Base-by-base conservation (phyloP, 2,329 filamentous ascomycete genomes). In the Neofusicoccum sp. region DNA sequence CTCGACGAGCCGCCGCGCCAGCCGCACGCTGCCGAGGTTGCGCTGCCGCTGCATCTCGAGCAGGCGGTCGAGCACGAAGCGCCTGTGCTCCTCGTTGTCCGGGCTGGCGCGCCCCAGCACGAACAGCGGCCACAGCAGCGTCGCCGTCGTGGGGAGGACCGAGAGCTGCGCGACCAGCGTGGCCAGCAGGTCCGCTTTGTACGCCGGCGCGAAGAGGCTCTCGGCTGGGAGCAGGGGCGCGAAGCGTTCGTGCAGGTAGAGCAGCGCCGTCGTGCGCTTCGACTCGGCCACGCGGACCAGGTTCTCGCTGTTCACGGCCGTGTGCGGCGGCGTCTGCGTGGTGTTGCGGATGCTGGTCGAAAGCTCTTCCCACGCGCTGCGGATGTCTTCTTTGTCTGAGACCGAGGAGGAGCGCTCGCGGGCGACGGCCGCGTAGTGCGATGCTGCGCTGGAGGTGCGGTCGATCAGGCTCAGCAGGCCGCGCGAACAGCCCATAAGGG, bases 401-500 rank as follows among this genome's bases (percentile, higher is more conserved):
- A 0, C 2, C 6, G 56, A 39, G 22, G 39, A 9, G 64, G 54
- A 11, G 47, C 36, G 44, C 11, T 7, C n/a, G 47, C 22, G 64
- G 9, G 50, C 16, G 6, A 28, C 12, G 11, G 64, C 36, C 6
- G 49, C 37, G 33, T 44, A 49, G 43, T 44, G 31, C 6, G 47
- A 45, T 22, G 62, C 62, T 6, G 36, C 31, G 3, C 12, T 7
- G 11, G 71, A 71, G 36, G 70, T 73, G 3, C 61, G 62, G 41
- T 67, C 68, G 8, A 75, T 70, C 12, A 70, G 41, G 12, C 65
- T 68, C 65, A 74, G 71, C n/a, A 74, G 64, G 4, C 69, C 66
- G 5, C 73, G 68, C 29, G 72, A 74, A 56, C 73, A 74, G 33
- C 72, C 73, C 67, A 75, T 73, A 6, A 72, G 61, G 12, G 69